phyloP scores from a whole-genome alignment of 1,284 basidiomycete genomes.

The Austroboletus rostrupii region DNA sequence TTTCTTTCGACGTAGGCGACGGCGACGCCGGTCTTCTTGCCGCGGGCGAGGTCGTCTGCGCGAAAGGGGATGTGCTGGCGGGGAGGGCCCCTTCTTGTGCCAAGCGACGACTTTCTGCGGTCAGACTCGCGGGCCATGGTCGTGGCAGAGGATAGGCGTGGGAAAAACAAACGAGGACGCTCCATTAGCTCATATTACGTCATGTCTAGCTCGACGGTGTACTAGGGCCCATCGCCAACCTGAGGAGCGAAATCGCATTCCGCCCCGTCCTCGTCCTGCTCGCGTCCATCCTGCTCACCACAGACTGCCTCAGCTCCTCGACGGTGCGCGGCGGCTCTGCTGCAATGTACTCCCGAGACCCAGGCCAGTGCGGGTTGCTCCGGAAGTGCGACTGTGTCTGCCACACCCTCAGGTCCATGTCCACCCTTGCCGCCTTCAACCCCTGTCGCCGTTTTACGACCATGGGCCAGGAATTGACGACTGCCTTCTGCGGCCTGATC shows the following conservation, averaged over 20 bases:
- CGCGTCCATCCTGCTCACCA: slow-evolving; percentile 5
- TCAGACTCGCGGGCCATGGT: slow-evolving; percentile 27
- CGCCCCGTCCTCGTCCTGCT: background rate
- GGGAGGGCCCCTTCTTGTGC: slow-evolving; percentile 33
- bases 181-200: slow-evolving; percentile 28
- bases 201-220: slow-evolving; percentile 23
- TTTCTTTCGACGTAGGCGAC: slow-evolving; percentile 66
- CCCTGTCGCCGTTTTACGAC: slow-evolving; percentile 39
- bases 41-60: slow-evolving; percentile 67
- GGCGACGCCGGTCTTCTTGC: slow-evolving; percentile 71
- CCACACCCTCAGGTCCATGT: slow-evolving; percentile 28
- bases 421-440: slow-evolving; percentile 34
- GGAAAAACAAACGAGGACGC: slow-evolving; percentile 27
- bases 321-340: slow-evolving; percentile 28
- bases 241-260: slow-evolving; percentile 15
- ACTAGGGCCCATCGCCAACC: slow-evolving; percentile 18
- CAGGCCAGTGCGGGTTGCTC: slow-evolving; percentile 34
- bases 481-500: slow-evolving; percentile 25
- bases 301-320: slow-evolving; percentile 16
- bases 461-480: slow-evolving; percentile 28
- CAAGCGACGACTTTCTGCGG: slow-evolving; percentile 33
- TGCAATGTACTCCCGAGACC: slow-evolving; percentile 35
- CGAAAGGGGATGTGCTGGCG: slow-evolving; percentile 71
- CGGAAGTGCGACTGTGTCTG: slow-evolving; percentile 22
- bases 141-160: slow-evolving; percentile 18